Base-by-base conservation (phyloP, 2,329 filamentous ascomycete species). In the Didymella pomorum region DNA sequence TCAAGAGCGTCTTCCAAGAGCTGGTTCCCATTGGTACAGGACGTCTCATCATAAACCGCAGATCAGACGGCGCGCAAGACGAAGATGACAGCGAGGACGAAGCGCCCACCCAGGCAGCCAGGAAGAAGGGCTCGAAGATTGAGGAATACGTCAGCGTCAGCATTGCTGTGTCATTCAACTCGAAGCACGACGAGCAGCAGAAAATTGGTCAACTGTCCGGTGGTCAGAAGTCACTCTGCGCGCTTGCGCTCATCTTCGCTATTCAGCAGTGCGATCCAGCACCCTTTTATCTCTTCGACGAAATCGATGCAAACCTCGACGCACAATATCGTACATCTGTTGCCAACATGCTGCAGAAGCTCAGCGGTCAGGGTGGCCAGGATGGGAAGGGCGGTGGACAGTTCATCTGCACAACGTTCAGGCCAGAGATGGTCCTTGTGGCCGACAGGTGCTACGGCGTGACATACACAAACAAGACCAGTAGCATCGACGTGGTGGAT, bases 381-480 rank as follows among this genome's bases (percentile, higher is more conserved):
- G 74, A 73, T 3, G 79, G 80, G 60, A 78, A 77, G 18, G 81
- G 80, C 63, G 81, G 82, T 33, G 88, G 88, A 0, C 89, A 99
- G 77, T 99, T 99, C 75, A 99, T 99, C 78, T 98, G 95, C 84
- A 99, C 95, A 4, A 99, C 95, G 2, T 99, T 99, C 86, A 85
- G 95, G 57, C 95, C 95, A 1, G 95, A 99, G 80, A 97, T 99
- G 84, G 86, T 99, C 63, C 87, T 90, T 61, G 92, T 98, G 20
- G 95, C 95, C 3, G 93, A 98, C 81, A 96, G 97, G 81, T 97
- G 94, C 79, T 99, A 99, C 77, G 95, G 95, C 61, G 95, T 99
- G 50, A 92, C 91, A 50, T 98, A 94, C 79, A 68, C 83, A 65
- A 94, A 93, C 78, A 98, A 98, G 84, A 96, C 93, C 65, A 96